These are phyloP conservation scores for Aspergillus brasiliensis DNA, from an alignment of 2,329 filamentous ascomycete genomes.

Conservation along the genomic window DNA sequence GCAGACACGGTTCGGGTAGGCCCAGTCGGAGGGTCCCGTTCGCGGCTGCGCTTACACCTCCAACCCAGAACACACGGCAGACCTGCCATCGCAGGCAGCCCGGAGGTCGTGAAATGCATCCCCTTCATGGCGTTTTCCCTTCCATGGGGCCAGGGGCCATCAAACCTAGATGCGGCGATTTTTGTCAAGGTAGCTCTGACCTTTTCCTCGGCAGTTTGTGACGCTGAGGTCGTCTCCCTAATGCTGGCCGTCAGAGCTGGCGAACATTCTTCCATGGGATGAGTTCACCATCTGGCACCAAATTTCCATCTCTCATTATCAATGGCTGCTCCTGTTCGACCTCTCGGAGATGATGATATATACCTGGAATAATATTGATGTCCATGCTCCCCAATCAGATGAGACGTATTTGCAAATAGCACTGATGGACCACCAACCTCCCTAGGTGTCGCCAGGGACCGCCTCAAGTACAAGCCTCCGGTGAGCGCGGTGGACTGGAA, in stretches of 20 bases:
- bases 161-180: background rate
- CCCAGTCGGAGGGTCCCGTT: conserved; percentile 23
- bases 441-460: background rate
- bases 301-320: background rate
- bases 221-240: background rate
- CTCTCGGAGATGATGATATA: background rate
- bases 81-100: conserved; percentile 7
- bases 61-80: conserved; percentile 12
- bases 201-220: background rate
- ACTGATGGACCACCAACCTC: background rate
- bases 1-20: conserved; percentile 15
- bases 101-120: background rate
- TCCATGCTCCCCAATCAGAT: background rate
- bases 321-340: background rate
- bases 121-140: background rate
- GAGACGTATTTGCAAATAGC: background rate
- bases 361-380: background rate
- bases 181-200: background rate
- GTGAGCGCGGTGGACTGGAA: background rate
- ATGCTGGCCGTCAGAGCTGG: background rate
- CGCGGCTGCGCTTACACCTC: conserved; percentile 28
- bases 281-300: background rate
- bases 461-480: background rate
- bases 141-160: background rate
- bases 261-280: background rate